Conservation (phyloP, 192 early-diverging fungal species). For the Backusella circina region DNA sequence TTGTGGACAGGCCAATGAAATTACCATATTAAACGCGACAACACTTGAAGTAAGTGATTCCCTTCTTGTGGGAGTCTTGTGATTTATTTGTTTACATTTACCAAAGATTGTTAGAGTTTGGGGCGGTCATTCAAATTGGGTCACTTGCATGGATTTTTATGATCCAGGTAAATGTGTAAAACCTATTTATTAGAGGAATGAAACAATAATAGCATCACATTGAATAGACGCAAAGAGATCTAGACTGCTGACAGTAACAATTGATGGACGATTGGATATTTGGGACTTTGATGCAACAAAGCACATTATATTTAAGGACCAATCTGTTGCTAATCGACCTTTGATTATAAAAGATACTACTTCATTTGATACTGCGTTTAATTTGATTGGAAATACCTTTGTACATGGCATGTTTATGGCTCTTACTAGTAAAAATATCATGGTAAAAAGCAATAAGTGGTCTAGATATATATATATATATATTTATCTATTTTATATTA, state of each 20-base stretch:
- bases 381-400: constrained; percentile 8
- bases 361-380: constrained; percentile 8
- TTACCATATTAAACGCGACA: constrained; percentile 46
- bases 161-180: constrained; percentile 50
- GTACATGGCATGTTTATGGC: constrained; percentile 29
- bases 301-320: constrained; percentile 40
- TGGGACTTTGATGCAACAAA: constrained; percentile 52
- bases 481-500: no score
- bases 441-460: no score
- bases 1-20: constrained; percentile 48
- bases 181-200: no score
- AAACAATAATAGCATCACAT: not conserved
- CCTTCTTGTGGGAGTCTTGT: not conserved
- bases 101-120: constrained; percentile 50
- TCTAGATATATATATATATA: no score
- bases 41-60: constrained; percentile 38
- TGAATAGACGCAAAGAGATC: constrained; percentile 30
- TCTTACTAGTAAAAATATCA: constrained; percentile 20
- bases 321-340: constrained; percentile 17
- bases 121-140: constrained; percentile 57
- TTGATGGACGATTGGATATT: constrained; percentile 44
- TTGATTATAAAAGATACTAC: not conserved
- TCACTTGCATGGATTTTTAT: constrained; percentile 44
- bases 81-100: not conserved
- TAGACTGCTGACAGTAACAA: constrained; percentile 42